phyloP scores from a whole-genome alignment of 2,329 filamentous ascomycete species.

The Karstenula rhodostoma region DNA sequence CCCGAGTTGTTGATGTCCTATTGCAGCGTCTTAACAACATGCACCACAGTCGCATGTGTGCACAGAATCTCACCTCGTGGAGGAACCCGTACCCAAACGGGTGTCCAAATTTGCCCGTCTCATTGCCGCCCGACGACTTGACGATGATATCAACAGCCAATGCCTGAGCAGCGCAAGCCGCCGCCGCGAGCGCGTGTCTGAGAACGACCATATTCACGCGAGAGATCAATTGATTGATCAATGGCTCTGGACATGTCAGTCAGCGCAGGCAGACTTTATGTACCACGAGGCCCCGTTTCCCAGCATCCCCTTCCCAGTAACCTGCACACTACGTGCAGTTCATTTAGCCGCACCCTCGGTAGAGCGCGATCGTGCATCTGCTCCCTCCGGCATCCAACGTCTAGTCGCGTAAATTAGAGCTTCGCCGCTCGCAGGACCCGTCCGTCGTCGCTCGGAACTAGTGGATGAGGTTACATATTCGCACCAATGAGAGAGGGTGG shows the following conservation, averaged over 20 bases:
- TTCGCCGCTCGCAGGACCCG: neutral
- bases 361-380: slow-evolving; percentile 1
- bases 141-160: slow-evolving; percentile 37
- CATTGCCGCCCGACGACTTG: slow-evolving; percentile 37
- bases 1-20: slow-evolving; percentile 69
- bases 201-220: slow-evolving; percentile 5
- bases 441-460: neutral
- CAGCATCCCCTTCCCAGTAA: neutral
- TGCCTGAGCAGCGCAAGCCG: slow-evolving; percentile 31
- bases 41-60: too few species aligned
- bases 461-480: too few species aligned
- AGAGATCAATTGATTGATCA: slow-evolving; percentile 9
- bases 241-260: neutral
- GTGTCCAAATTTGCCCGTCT: slow-evolving; percentile 40
- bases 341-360: slow-evolving; percentile 3
- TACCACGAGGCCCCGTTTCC: neutral
- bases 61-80: slow-evolving; percentile 31
- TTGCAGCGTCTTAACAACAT: neutral
- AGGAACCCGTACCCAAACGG: slow-evolving; percentile 42
- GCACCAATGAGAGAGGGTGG: too few species aligned
- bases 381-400: neutral
- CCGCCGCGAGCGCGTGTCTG: slow-evolving; percentile 18
- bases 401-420: neutral
- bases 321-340: neutral
- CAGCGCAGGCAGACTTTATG: neutral